These are phyloP conservation scores for Erodium moschatum DNA, from an alignment of 441 rosid species.

Conservation along the genomic window DNA sequence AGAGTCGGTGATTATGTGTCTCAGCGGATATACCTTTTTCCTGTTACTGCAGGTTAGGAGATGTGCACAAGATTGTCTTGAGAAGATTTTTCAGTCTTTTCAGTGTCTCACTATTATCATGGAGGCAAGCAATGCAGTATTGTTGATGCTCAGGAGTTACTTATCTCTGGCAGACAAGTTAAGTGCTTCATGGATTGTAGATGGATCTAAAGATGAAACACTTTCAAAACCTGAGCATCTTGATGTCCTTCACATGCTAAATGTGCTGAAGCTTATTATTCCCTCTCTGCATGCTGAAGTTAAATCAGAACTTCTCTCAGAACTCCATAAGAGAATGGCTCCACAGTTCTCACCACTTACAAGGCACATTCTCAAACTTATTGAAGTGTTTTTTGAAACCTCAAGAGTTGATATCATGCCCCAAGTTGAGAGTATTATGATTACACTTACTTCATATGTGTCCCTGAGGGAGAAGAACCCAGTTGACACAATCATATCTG, in stretches of 20 bases:
- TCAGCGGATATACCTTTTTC: not conserved
- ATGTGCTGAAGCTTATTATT: constrained; percentile 49
- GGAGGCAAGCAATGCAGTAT: constrained; percentile 56
- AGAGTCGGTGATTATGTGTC: not conserved
- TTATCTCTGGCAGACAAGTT: constrained; percentile 34
- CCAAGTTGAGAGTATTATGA: constrained; percentile 39
- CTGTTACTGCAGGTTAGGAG: constrained; percentile 53
- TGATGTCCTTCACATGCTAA: constrained; percentile 66
- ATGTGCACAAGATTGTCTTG: constrained; percentile 69
- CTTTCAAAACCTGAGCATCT: constrained; percentile 36
- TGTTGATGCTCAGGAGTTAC: constrained; percentile 36
- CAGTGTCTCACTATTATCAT: constrained; percentile 35
- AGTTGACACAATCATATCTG: constrained; percentile 49
- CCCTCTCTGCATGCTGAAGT: constrained; percentile 47
- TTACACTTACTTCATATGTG: constrained; percentile 49
- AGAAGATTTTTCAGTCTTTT: constrained; percentile 47
- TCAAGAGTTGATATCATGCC: constrained; percentile 36
- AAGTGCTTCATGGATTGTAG: constrained; percentile 25
- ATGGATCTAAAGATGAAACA: constrained; percentile 39
- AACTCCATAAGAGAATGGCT: constrained; percentile 42
- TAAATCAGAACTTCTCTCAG: constrained; percentile 37
- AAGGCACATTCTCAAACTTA: constrained; percentile 43
- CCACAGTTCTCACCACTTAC: constrained; percentile 52
- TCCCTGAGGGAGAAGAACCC: constrained; percentile 46
- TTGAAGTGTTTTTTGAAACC: constrained; percentile 47